Percentiles rank a stretch among this genome's conserved stretches.
These are phyloP conservation scores for Krasilnikovozyma curviuscula DNA, from an alignment of 768 basidiomycete species.

Conservation along the genomic window DNA sequence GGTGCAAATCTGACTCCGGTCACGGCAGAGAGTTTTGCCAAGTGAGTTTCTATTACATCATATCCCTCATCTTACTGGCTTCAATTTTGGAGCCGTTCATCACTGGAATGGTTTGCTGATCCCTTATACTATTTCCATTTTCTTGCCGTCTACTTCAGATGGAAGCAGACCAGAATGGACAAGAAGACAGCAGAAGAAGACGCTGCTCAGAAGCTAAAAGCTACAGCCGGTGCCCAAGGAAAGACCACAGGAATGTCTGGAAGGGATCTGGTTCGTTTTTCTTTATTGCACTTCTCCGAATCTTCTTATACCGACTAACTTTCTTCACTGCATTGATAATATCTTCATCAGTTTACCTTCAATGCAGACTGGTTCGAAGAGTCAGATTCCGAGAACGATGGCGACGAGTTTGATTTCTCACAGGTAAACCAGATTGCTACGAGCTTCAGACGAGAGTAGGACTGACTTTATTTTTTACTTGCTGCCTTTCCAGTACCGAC, in stretches of 20 bases:
- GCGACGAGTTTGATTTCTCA: conserved; percentile 34
- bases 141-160: too few species aligned
- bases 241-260: conserved; percentile 89
- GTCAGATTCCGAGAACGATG: conserved; percentile 32
- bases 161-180: conserved; percentile 88
- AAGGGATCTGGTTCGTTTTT: conserved; percentile 57
- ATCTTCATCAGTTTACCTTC: conserved; percentile 56
- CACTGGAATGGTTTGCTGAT: too few species aligned
- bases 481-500: too few species aligned
- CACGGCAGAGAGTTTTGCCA: conserved; percentile 71
- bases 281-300: conserved; percentile 4
- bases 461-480: too few species aligned
- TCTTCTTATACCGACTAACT: not conserved
- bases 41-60: too few species aligned
- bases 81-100: too few species aligned
- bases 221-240: conserved; percentile 41
- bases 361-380: conserved; percentile 88
- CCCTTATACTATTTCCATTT: too few species aligned
- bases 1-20: conserved; percentile 79
- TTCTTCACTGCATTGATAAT: not conserved
- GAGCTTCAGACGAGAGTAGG: too few species aligned
- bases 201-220: conserved; percentile 61
- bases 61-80: too few species aligned
- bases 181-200: conserved; percentile 86
- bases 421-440: too few species aligned